A percentile compares a stretch with the other conserved stretches of the same genome.
These are phyloP conservation scores for Luffa aegyptiaca DNA, from an alignment of 306 rosid genomes.

Conservation along the genomic window DNA sequence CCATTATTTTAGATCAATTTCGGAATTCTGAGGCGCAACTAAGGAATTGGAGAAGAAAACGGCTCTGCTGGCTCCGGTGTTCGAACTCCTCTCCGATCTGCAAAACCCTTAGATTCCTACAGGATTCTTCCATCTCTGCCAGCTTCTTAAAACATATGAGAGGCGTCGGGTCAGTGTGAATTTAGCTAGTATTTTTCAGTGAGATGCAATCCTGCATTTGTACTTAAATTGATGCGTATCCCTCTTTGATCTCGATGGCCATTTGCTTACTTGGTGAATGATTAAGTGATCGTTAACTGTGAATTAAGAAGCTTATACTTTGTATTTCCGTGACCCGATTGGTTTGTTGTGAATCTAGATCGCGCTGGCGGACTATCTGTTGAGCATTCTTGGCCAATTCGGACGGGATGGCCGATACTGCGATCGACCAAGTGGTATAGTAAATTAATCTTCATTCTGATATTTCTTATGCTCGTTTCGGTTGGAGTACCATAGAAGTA, in stretches of 20 bases:
- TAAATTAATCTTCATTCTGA: background rate
- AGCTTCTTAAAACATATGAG: background rate
- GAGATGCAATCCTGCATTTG: background rate
- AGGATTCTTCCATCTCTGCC: background rate
- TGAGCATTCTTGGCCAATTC: conserved; percentile 7
- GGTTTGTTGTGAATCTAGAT: conserved; percentile 1
- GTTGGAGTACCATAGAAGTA: background rate
- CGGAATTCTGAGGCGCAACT: background rate
- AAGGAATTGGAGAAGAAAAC: background rate
- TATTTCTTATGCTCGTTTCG: background rate
- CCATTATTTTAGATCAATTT: background rate
- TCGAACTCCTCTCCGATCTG: background rate
- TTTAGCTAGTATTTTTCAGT: conserved; percentile 3
- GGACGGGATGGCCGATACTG: conserved; percentile 8
- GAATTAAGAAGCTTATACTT: background rate
- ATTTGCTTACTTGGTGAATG: background rate
- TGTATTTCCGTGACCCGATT: background rate
- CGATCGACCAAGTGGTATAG: conserved; percentile 6
- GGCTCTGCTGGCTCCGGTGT: conserved; percentile 3
- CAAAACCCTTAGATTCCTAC: background rate
- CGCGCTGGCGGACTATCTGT: conserved; percentile 4
- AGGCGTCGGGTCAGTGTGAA: conserved; percentile 7
- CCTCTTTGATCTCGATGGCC: background rate
- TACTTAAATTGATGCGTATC: background rate
- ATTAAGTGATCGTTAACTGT: background rate